These are phyloP conservation scores for Aspergillus nomiae DNA, from an alignment of 2,329 filamentous ascomycete genomes.

Conservation along the genomic window DNA sequence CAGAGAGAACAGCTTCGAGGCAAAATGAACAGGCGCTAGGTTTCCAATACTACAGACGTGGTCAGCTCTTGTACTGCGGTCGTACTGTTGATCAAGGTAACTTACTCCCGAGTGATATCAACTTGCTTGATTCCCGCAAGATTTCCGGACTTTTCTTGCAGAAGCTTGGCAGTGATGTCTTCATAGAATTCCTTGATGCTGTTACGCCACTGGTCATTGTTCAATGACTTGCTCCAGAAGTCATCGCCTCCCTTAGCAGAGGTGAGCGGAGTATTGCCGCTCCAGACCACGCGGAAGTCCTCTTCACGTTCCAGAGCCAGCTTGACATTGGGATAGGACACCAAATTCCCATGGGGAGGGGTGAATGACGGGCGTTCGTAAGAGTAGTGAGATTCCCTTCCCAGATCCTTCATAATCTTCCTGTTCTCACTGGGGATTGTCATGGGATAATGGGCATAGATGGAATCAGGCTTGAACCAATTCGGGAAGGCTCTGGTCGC, in stretches of 20 bases:
- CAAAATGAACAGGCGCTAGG: slow-evolving; percentile 58
- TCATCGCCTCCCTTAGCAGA: slow-evolving; percentile 60
- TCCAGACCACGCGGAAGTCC: slow-evolving; percentile 68
- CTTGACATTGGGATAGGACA: slow-evolving; percentile 63
- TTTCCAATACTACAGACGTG: slow-evolving; percentile 48
- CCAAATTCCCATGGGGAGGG: slow-evolving; percentile 57
- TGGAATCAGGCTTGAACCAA: slow-evolving; percentile 74
- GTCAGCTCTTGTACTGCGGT: slow-evolving; percentile 8
- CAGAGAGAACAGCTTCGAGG: slow-evolving; percentile 56
- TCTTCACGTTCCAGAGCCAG: slow-evolving; percentile 62
- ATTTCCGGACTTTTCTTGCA: slow-evolving; percentile 66
- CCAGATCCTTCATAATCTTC: slow-evolving; percentile 68
- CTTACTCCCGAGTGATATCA: slow-evolving; percentile 65
- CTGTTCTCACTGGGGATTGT: slow-evolving; percentile 72
- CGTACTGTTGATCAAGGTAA: slow-evolving; percentile 13
- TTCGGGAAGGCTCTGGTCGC: slow-evolving; percentile 77
- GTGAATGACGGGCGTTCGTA: slow-evolving; percentile 63
- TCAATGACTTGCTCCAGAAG: slow-evolving; percentile 62
- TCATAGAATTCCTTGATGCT: slow-evolving; percentile 70
- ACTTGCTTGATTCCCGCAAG: slow-evolving; percentile 66
- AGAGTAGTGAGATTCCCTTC: slow-evolving; percentile 68
- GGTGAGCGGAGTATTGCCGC: slow-evolving; percentile 63
- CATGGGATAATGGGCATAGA: slow-evolving; percentile 78
- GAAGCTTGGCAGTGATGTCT: slow-evolving; percentile 61
- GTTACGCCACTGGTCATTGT: slow-evolving; percentile 62